These are phyloP conservation scores for Metarhizium album DNA, from an alignment of 2,329 filamentous ascomycete genomes.

Conservation along the genomic window DNA sequence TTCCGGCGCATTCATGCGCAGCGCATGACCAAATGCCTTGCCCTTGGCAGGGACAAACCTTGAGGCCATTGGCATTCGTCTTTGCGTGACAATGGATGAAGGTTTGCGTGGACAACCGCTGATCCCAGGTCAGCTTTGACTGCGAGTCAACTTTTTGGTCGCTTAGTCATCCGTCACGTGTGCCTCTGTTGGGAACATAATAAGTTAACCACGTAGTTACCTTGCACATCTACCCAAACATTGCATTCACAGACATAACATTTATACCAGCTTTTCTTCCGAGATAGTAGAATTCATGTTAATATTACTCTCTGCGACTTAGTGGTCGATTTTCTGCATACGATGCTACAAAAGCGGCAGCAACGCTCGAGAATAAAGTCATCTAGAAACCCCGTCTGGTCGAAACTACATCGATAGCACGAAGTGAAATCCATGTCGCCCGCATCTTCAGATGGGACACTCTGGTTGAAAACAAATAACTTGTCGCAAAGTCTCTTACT, in stretches of 20 bases:
- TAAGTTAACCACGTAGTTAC: no score
- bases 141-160: constrained; percentile 6
- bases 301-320: constrained; percentile 1
- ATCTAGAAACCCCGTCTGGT: constrained; percentile 9
- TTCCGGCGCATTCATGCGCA: constrained; percentile 35
- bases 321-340: neutral
- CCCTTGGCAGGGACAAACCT: constrained; percentile 58
- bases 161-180: constrained; percentile 12
- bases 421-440: constrained; percentile 17
- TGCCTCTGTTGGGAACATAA: neutral
- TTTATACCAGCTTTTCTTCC: neutral
- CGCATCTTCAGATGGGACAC: neutral
- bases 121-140: neutral
- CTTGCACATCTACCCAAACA: neutral
- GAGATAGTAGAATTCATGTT: neutral
- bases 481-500: constrained; percentile 15
- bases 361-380: constrained; percentile 1
- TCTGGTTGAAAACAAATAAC: constrained; percentile 1
- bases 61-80: constrained; percentile 21
- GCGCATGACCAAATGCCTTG: constrained; percentile 47
- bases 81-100: constrained; percentile 4
- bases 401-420: constrained; percentile 13
- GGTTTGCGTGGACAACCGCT: neutral
- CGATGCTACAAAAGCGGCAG: neutral
- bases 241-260: neutral